Conservation (phyloP, 805 yeast species). For the Ogataea philodendri region DNA sequence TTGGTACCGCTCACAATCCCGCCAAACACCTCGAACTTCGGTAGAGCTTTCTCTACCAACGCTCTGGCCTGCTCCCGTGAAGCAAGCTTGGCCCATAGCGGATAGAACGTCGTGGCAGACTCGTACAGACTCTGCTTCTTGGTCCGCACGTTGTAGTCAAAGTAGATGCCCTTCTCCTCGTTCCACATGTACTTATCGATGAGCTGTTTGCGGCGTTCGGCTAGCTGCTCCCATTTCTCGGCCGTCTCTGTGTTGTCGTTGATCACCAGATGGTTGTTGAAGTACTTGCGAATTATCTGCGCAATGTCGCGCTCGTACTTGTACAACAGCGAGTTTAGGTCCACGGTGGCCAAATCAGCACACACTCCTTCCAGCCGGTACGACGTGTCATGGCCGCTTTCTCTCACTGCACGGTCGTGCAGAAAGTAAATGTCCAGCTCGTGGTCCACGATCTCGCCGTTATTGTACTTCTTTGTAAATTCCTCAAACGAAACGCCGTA, state of each 20-base stretch:
- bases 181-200: constrained; percentile 81
- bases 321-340: constrained; percentile 78
- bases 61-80: constrained; percentile 61
- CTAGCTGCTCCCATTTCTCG: constrained; percentile 59
- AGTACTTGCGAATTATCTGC: constrained; percentile 51
- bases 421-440: constrained; percentile 82
- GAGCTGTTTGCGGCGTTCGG: constrained; percentile 49
- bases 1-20: constrained; percentile 86
- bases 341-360: constrained; percentile 88
- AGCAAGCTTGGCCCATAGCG: constrained; percentile 82
- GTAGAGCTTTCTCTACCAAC: constrained; percentile 56
- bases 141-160: constrained; percentile 72
- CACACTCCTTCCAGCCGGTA: constrained; percentile 88
- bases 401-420: constrained; percentile 94
- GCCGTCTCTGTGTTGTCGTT: constrained; percentile 46
- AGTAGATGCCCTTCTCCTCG: constrained; percentile 71
- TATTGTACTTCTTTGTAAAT: constrained; percentile 68
- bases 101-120: constrained; percentile 89
- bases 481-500: constrained; percentile 55
- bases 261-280: constrained; percentile 45
- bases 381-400: constrained; percentile 93
- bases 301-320: constrained; percentile 90
- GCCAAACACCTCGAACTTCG: constrained; percentile 78
- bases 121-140: constrained; percentile 63
- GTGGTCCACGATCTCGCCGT: constrained; percentile 65